These are phyloP conservation scores for Acanthamoeba castellanii DNA, from an alignment of 208 protist genomes.

Conservation along the genomic window DNA sequence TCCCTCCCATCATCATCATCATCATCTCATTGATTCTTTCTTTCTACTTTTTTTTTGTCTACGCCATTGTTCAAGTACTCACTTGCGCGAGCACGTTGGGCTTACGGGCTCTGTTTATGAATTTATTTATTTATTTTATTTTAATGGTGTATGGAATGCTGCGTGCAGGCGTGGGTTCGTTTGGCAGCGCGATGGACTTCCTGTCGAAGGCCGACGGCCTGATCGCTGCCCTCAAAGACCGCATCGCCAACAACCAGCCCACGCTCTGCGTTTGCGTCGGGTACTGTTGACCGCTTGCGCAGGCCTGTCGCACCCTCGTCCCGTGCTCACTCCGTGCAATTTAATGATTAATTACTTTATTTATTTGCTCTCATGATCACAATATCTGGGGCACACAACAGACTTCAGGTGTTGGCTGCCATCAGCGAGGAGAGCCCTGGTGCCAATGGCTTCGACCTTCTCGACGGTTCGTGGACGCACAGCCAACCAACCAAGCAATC, in stretches of 20 bases:
- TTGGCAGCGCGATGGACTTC: slow-evolving; percentile 65
- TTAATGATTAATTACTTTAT: background rate
- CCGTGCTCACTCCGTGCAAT: background rate
- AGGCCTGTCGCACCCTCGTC: background rate
- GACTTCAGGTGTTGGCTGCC: slow-evolving; percentile 59
- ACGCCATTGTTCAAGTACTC: background rate
- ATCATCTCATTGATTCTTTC: background rate
- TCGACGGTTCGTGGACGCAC: slow-evolving; percentile 20
- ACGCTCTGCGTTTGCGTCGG: slow-evolving; percentile 79
- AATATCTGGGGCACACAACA: background rate
- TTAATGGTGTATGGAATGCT: background rate
- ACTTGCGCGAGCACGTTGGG: too few species aligned
- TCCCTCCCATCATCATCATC: background rate
- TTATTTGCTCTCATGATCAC: background rate
- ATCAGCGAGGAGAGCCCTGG: slow-evolving; percentile 75
- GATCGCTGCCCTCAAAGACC: slow-evolving; percentile 49
- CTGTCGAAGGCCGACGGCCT: slow-evolving; percentile 44
- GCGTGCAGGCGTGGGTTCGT: slow-evolving; percentile 33
- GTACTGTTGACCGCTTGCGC: background rate
- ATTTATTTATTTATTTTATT: background rate
- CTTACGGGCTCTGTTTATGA: too few species aligned
- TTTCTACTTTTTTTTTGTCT: background rate
- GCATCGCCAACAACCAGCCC: slow-evolving; percentile 52
- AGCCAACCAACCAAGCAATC: too few species aligned
- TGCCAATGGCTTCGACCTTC: slow-evolving; percentile 47